Conservation (phyloP, 1,139 yeast genomes). For the Pichia sp. region DNA sequence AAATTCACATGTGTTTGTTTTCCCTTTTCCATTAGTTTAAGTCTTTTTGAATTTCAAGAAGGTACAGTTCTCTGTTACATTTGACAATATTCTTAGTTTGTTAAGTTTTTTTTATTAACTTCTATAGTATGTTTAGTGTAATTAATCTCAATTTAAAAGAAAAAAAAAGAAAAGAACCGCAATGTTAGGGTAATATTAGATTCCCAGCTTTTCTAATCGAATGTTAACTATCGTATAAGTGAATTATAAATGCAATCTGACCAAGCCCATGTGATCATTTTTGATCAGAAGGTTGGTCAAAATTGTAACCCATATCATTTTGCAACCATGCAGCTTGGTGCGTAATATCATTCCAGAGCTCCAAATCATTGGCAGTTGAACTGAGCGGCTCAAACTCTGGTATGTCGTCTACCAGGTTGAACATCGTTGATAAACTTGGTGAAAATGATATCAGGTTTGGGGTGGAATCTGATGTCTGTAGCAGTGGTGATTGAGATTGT, state of each 20-base stretch:
- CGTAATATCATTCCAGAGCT: slow-evolving; percentile 70
- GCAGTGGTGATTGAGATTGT: not conserved
- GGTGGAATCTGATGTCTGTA: not conserved
- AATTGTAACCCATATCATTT: slow-evolving; percentile 12
- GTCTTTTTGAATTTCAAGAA: slow-evolving; percentile 1
- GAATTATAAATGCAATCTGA: not conserved
- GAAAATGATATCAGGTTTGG: slow-evolving; percentile 14
- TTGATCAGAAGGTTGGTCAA: no score
- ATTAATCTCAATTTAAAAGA: no score
- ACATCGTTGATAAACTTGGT: slow-evolving; percentile 21
- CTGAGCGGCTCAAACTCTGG: slow-evolving; percentile 22
- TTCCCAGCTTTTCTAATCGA: no score
- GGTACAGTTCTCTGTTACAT: slow-evolving; percentile 4
- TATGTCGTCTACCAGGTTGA: slow-evolving; percentile 23
- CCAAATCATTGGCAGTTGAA: slow-evolving; percentile 40
- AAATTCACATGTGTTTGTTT: slow-evolving; percentile 11
- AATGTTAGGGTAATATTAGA: no score
- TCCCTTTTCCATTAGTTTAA: slow-evolving; percentile 5
- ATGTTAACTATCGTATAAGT: no score
- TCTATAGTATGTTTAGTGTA: slow-evolving; percentile 10
- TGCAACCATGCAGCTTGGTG: slow-evolving; percentile 66
- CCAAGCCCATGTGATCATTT: not conserved
- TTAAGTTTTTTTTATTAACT: slow-evolving; percentile 2
- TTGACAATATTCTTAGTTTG: slow-evolving; percentile 2
- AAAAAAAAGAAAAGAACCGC: no score